Base-by-base conservation (phyloP, 495 filamentous ascomycete species). In the Lepidopterella palustris region DNA sequence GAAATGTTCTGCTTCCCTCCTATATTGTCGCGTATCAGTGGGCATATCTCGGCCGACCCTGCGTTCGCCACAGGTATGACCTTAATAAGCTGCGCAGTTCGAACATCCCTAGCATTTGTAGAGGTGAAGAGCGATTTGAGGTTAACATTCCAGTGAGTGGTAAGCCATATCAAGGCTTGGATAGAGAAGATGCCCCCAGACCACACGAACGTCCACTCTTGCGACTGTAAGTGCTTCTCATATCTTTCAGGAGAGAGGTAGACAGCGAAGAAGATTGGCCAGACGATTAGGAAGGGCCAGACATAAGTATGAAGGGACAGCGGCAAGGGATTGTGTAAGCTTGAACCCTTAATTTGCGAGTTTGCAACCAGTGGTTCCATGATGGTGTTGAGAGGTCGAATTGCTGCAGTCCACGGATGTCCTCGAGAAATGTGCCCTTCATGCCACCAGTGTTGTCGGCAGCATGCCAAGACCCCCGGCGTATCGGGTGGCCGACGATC, bases 121-220 rank as follows among this genome's bases (percentile, higher is more conserved):
- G 90, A 79, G 5, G 92, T 99, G 70, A 97, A 97, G 62, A 86
- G 68, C 5, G 87, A 83, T 61, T 85, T 83, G 61, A 97, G 77
- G 67, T 90, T 84, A 70, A 99, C 90, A 71, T 87, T 96, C 93
- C 93, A 99, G 76, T 97, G 87, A 24, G 93, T 97, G 76, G 87
- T 92, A 58, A 99, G 79, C 95, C 95, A 99, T 49, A 88, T 77
- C 59, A 99, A 80, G 59, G 87, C 83, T 78, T 99, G 93, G 49
- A 83, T 63, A 11, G 92, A 96, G 70, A 95, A 79, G 68, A 97
- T 95, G 28, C 83, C 80, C 61, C 88, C 92, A 59, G 86, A 79
- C 81, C 85, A 99, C 53, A 97, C 89, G 72, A 96, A 96, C 8
- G 95, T 97, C 93, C 93, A 99, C 77, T 99, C 93, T 63, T 84